Evolutionary conservation across 495 filamentous ascomycete species (phyloP).

Genomic region (Niebla homalea): DNA sequence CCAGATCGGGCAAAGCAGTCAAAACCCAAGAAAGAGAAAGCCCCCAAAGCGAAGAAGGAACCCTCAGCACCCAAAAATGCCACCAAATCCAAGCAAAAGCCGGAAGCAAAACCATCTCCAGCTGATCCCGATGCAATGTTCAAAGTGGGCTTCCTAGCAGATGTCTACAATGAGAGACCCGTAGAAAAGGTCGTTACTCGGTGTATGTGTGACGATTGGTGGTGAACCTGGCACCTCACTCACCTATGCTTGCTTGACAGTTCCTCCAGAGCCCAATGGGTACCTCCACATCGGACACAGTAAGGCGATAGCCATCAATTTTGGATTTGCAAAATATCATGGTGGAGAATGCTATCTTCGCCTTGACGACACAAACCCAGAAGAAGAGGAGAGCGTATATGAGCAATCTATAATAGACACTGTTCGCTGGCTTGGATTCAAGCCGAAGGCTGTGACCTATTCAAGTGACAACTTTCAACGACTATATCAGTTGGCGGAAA

Average conservation of each 20-base stretch:
- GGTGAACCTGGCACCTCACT: neutral
- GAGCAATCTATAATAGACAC: conserved; percentile 68
- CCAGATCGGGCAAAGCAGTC: neutral
- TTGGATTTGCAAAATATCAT: conserved; percentile 82
- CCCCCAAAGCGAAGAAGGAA: conserved; percentile 10
- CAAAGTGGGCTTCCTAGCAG: conserved; percentile 68
- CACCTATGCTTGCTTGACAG: conserved; percentile 31
- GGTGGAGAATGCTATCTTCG: conserved; percentile 59
- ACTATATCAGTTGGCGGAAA: conserved; percentile 79
- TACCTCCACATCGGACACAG: conserved; percentile 81
- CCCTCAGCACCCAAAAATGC: conserved; percentile 6
- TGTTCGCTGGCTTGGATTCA: conserved; percentile 72
- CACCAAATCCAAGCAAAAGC: conserved; percentile 4
- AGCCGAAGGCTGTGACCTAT: conserved; percentile 65
- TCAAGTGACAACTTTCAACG: conserved; percentile 71
- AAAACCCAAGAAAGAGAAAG: conserved; percentile 9
- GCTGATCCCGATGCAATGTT: conserved; percentile 65
- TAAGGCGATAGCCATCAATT: conserved; percentile 96
- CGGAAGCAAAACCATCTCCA: conserved; percentile 29
- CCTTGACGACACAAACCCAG: conserved; percentile 78
- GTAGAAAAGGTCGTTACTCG: conserved; percentile 28
- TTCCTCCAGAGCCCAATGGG: conserved; percentile 78
- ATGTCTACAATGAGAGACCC: conserved; percentile 67
- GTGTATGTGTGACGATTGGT: conserved; percentile 4
- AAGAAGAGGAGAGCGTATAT: conserved; percentile 67